Base-by-base conservation (phyloP, 2,329 filamentous ascomycete genomes). In the Mycogone perniciosa region DNA sequence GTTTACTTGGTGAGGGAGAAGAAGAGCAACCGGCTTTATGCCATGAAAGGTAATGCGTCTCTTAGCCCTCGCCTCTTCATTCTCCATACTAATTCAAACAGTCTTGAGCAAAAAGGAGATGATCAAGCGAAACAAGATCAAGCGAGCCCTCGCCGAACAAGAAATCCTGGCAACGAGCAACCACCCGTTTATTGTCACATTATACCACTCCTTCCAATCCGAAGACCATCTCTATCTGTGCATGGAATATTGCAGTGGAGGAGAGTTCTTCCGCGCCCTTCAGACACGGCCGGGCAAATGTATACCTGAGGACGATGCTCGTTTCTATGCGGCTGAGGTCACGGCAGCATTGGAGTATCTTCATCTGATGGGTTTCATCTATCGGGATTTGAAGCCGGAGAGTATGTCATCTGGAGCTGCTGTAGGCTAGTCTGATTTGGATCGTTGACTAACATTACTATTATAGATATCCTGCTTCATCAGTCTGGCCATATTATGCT, bases 121-220 rank as follows among this genome's bases (percentile, higher is more conserved):
- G 93, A 99, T 99, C 71, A 99, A 99, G 76, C 87, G 93, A 52
- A 99, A 99, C 77, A 99, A 99, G 80, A 99, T 99, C 74, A 99
- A 99, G 80, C 84, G 93, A 65, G 93, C 93, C 10, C 77, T 99
- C 60, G 93, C 93, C 35, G 93, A 99, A 72, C 93, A 97, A 67
- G 93, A 99, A 70, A 99, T 99, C 58, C 76, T 99, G 48, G 93
- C 93, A 7, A 99, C 93, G 39, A 97, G 92, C 76, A 99, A 99
- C 62, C 93, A 99, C 64, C 93, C 93, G 0, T 99, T 99, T 69
- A 99, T 99, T 65, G 93, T 99, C 56, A 99, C 93, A 0, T 77
- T 99, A 3, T 99, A 97, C 68, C 93, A 99, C 72, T 97, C 92
- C 0, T 99, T 99, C 77, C 93, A 99, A 70, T 99, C 93, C 1